Percentiles rank a stretch among this genome's conserved stretches.
These are phyloP conservation scores for Colletotrichum neosansevieriae DNA, from an alignment of 2,329 filamentous ascomycete genomes.

Conservation along the genomic window DNA sequence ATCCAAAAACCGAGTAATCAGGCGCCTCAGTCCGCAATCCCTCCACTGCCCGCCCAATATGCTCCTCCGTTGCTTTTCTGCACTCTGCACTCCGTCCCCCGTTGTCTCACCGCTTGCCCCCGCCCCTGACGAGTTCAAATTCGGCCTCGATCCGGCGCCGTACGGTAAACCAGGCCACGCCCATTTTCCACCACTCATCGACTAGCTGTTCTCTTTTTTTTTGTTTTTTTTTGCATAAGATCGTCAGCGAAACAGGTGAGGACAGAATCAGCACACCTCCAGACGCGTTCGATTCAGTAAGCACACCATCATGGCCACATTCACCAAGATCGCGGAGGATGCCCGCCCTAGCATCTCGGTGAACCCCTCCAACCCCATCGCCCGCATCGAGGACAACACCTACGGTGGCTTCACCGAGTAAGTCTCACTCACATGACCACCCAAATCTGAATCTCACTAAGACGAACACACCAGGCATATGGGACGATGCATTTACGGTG, in stretches of 20 bases:
- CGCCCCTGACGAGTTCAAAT: conserved; percentile 38
- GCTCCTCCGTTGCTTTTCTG: conserved; percentile 23
- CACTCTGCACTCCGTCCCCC: conserved; percentile 15
- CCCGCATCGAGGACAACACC: conserved; percentile 82
- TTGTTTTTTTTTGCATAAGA: conserved; percentile 10
- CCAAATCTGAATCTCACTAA: conserved; percentile 10
- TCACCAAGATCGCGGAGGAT: conserved; percentile 73
- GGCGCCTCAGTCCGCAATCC: conserved; percentile 9
- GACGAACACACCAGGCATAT: conserved; percentile 72
- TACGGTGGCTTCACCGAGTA: conserved; percentile 90
- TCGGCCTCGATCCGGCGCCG: conserved; percentile 34
- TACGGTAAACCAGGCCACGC: conserved; percentile 8
- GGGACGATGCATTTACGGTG: conserved; percentile 89
- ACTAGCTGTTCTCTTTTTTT: neutral
- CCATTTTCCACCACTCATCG: conserved; percentile 39
- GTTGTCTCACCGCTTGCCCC: conserved; percentile 35
- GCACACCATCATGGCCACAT: conserved; percentile 72
- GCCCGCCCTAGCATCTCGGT: conserved; percentile 74
- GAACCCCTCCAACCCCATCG: conserved; percentile 73
- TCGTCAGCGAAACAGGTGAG: conserved; percentile 11
- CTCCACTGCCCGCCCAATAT: conserved; percentile 32
- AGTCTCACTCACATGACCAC: conserved; percentile 46
- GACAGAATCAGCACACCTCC: neutral
- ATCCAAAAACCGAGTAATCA: conserved; percentile 22
- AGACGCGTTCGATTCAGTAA: neutral